Conservation (phyloP, 176 grass and related monocot species). For the Oryza nivara region DNA sequence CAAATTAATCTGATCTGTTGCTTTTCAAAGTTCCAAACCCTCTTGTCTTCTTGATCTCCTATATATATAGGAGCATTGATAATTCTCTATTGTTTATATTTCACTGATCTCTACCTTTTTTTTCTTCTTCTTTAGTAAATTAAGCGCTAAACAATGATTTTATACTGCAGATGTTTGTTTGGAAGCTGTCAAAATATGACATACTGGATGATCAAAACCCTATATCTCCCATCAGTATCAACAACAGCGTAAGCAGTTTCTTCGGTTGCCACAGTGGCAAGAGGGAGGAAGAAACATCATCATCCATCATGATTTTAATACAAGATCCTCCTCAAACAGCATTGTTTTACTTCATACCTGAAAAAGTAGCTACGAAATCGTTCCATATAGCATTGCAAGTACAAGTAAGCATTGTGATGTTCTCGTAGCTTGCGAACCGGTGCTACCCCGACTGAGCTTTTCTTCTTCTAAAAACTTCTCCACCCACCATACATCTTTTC, state of each 20-base stretch:
- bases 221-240: not conserved
- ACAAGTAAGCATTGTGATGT: not conserved
- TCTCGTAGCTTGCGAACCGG: not conserved
- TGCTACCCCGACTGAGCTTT: conserved; percentile 58
- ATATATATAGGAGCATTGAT: not conserved
- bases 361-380: not conserved
- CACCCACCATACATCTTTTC: not conserved
- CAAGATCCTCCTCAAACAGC: not conserved
- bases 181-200: not conserved
- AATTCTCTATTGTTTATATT: not conserved
- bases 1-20: not conserved
- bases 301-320: not conserved
- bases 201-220: conserved; percentile 3
- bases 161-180: conserved; percentile 23
- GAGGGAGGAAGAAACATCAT: not conserved
- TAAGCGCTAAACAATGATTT: not conserved
- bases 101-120: not conserved
- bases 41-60: not conserved
- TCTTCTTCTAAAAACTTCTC: not conserved
- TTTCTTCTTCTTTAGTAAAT: not conserved
- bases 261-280: conserved; percentile 16
- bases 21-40: not conserved
- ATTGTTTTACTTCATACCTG: not conserved
- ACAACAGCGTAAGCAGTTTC: conserved; percentile 4
- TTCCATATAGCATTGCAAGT: not conserved